Conservation (phyloP, 1,284 basidiomycete species). For the Cutaneotrichosporon sp. region DNA sequence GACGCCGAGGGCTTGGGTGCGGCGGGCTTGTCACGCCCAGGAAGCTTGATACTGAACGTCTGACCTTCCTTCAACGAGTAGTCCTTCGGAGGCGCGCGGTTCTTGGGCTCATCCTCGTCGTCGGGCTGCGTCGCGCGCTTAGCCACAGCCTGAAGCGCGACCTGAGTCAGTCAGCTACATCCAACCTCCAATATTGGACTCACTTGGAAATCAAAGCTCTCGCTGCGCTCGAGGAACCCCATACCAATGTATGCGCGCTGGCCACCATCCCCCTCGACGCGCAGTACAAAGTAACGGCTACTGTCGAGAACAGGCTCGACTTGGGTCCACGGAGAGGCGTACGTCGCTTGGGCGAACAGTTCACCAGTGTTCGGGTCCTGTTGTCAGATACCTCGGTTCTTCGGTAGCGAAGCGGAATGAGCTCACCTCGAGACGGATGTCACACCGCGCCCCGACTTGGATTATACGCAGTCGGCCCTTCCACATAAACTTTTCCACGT, state of each 20-base stretch:
- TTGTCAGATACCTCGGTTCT: conserved; percentile 4
- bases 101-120: conserved; percentile 31
- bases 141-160: conserved; percentile 91
- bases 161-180: conserved; percentile 46
- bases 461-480: conserved; percentile 52
- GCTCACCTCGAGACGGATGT: conserved; percentile 52
- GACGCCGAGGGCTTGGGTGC: not conserved
- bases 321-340: conserved; percentile 70
- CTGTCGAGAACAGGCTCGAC: conserved; percentile 96
- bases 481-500: conserved; percentile 53
- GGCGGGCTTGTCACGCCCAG: conserved; percentile 58
- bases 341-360: conserved; percentile 86
- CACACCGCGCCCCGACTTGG: conserved; percentile 47
- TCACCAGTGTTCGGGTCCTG: conserved; percentile 51
- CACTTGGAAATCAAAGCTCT: conserved; percentile 80
- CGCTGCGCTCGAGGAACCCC: conserved; percentile 86
- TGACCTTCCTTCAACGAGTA: conserved; percentile 95
- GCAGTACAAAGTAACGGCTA: conserved; percentile 90
- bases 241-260: conserved; percentile 89
- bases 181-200: conserved; percentile 8
- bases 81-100: conserved; percentile 80
- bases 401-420: not conserved
- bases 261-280: conserved; percentile 77
- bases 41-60: conserved; percentile 88
- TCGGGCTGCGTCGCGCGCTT: conserved; percentile 62